phyloP scores from a whole-genome alignment of 768 basidiomycete species.

The Rhizopogon vulgaris region DNA sequence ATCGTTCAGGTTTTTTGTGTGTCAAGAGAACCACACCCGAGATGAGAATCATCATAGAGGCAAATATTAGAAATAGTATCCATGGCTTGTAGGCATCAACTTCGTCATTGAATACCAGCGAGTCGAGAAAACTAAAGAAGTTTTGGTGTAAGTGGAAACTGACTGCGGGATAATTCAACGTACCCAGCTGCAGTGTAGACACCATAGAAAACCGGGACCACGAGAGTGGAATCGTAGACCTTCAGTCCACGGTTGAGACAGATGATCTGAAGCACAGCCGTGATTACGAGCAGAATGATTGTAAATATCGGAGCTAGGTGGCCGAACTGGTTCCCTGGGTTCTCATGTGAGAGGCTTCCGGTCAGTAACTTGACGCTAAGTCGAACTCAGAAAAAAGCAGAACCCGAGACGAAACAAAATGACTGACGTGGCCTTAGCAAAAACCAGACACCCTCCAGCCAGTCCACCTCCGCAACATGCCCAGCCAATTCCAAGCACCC shows the following conservation, averaged over 20 bases:
- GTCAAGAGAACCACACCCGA: conserved; percentile 91
- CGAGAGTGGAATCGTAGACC: conserved; percentile 85
- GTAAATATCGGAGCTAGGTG: conserved; percentile 78
- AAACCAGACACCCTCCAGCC: conserved; percentile 85
- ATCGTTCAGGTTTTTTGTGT: conserved; percentile 78
- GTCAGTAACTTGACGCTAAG: conserved; percentile 74
- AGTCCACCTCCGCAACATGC: conserved; percentile 88
- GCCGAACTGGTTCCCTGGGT: conserved; percentile 83
- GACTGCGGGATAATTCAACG: conserved; percentile 13
- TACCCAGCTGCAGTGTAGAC: conserved; percentile 83
- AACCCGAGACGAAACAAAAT: not conserved
- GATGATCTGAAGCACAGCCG: conserved; percentile 86
- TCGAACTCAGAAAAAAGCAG: conserved; percentile 6
- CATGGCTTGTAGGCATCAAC: conserved; percentile 82
- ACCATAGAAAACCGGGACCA: conserved; percentile 93
- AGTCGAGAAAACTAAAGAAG: conserved; percentile 48
- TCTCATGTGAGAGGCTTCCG: conserved; percentile 70
- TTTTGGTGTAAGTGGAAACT: conserved; percentile 4
- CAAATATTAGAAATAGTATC: conserved; percentile 83
- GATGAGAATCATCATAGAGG: conserved; percentile 82
- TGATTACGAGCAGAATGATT: conserved; percentile 50
- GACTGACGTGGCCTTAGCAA: conserved; percentile 46
- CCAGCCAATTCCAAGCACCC: conserved; percentile 93
- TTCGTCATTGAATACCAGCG: conserved; percentile 77
- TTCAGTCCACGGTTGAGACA: conserved; percentile 88